Conservation (phyloP, 441 rosid genomes). For the Croton setiger region DNA sequence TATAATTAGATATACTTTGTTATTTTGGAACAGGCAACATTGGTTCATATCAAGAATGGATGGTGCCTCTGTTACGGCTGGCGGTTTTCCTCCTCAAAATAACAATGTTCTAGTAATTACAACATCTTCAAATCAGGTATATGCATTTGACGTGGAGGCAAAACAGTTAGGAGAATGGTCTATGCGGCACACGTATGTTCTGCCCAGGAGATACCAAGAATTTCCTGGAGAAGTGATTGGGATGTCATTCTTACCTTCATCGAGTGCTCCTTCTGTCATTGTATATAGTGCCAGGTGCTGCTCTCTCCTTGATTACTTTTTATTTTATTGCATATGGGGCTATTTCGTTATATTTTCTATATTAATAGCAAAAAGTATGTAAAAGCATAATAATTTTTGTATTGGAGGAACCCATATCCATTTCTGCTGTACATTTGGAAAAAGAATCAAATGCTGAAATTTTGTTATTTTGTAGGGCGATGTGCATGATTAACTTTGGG, state of each 20-base stretch:
- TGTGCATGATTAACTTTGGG: slow-evolving; percentile 80
- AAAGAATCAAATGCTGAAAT: neutral
- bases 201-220: slow-evolving; percentile 76
- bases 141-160: slow-evolving; percentile 84
- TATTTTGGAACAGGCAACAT: slow-evolving; percentile 66
- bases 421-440: neutral
- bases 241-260: slow-evolving; percentile 71
- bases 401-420: neutral
- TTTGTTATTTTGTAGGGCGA: slow-evolving; percentile 48
- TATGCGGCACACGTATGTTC: slow-evolving; percentile 41
- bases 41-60: slow-evolving; percentile 94
- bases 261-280: slow-evolving; percentile 58
- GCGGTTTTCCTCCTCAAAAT: slow-evolving; percentile 76
- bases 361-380: neutral
- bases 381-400: no score
- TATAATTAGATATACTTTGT: neutral
- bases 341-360: neutral
- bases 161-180: slow-evolving; percentile 92
- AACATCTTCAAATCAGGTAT: slow-evolving; percentile 80
- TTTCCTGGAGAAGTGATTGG: slow-evolving; percentile 96
- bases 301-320: slow-evolving; percentile 1
- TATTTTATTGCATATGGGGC: neutral
- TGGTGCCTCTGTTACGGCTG: slow-evolving; percentile 92
- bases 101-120: slow-evolving; percentile 69
- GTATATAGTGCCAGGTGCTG: slow-evolving; percentile 87